phyloP scores from a whole-genome alignment of 352 stramenopile genomes.

The Pythium pyrilobum region DNA sequence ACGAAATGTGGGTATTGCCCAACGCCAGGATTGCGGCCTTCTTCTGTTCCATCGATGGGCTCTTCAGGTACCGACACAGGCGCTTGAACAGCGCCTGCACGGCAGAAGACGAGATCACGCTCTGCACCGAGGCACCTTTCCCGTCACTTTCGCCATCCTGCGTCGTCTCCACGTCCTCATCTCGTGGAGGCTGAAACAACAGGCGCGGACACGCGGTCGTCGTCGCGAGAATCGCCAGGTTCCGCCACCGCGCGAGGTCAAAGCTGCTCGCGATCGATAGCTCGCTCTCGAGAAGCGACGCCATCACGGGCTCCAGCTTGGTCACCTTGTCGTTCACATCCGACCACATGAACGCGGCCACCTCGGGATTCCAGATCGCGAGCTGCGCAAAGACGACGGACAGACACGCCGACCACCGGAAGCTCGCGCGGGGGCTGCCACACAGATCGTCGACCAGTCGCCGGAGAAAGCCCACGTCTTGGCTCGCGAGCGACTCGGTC shows the following conservation, averaged over 20 bases:
- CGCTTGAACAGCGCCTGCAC: constrained; percentile 46
- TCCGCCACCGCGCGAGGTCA: constrained; percentile 58
- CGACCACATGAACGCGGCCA: constrained; percentile 59
- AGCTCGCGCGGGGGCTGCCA: constrained; percentile 22
- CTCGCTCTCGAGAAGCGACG: constrained; percentile 13
- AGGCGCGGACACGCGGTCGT: constrained; percentile 38
- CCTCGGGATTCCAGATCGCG: constrained; percentile 34
- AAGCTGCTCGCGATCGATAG: neutral
- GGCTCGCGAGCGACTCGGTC: constrained; percentile 3
- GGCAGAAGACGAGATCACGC: constrained; percentile 29
- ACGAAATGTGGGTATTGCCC: constrained; percentile 30
- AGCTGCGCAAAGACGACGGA: constrained; percentile 40
- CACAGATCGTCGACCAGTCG: constrained; percentile 11
- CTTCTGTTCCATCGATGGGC: constrained; percentile 43
- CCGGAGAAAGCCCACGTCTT: constrained; percentile 11
- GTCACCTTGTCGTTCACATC: constrained; percentile 56
- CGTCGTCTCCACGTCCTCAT: neutral
- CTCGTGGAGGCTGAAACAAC: neutral
- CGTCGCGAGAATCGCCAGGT: constrained; percentile 53
- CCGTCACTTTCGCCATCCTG: neutral
- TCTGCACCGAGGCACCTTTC: constrained; percentile 25
- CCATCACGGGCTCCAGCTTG: constrained; percentile 56
- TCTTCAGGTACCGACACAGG: constrained; percentile 52
- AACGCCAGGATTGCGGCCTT: constrained; percentile 51
- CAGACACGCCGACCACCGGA: constrained; percentile 53